phyloP scores from a whole-genome alignment of 345 rosid genomes.

The Populus euphratica region DNA sequence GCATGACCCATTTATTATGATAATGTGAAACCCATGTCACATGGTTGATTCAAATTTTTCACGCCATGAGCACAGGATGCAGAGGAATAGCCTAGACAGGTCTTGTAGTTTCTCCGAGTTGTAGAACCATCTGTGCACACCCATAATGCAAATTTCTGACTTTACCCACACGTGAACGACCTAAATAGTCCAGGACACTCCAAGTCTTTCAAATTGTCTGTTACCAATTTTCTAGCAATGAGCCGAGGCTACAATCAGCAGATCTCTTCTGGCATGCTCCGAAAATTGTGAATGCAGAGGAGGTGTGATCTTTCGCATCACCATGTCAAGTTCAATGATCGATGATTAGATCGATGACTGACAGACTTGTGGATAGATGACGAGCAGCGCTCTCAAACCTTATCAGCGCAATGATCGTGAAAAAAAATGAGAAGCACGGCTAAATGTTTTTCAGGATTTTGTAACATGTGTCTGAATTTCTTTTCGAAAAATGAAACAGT shows the following conservation, averaged over 20 bases:
- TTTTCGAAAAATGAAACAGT: too few species aligned
- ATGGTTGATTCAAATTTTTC: neutral
- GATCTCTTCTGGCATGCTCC: neutral
- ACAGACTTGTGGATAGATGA: neutral
- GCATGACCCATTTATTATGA: neutral
- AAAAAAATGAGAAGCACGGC: neutral
- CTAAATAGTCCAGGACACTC: too few species aligned
- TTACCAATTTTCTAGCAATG: neutral
- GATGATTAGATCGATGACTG: neutral
- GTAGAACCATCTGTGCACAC: too few species aligned
- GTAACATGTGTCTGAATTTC: neutral
- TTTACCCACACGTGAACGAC: too few species aligned
- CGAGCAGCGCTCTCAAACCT: too few species aligned
- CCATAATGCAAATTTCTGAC: too few species aligned
- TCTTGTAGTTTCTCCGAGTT: neutral
- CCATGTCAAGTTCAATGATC: neutral
- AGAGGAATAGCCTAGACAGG: neutral
- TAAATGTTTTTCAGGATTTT: too few species aligned
- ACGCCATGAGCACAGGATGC: neutral
- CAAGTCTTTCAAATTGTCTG: neutral
- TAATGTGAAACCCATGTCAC: neutral
- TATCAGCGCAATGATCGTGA: neutral
- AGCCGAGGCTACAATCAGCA: neutral
- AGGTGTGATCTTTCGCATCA: neutral
- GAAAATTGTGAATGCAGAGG: neutral